Evolutionary conservation across 2,329 filamentous ascomycete species (phyloP).

Genomic region (Monilinia aucupariae): DNA sequence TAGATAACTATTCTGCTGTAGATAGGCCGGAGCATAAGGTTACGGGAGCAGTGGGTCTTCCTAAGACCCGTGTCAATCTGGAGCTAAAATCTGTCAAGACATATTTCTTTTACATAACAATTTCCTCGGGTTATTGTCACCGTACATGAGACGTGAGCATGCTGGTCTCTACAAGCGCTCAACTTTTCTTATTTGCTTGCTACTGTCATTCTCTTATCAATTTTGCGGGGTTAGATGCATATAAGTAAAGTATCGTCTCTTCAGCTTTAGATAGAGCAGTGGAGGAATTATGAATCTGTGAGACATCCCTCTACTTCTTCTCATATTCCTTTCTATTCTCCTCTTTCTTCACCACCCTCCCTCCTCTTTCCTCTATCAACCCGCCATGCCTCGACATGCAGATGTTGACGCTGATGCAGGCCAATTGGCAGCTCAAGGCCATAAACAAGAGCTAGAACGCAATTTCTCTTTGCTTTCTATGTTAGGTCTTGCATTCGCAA

Average conservation of each 20-base stretch:
- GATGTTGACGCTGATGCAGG: constrained; percentile 29
- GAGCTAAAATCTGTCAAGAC: background rate
- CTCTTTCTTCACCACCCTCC: background rate
- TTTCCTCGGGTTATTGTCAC: background rate
- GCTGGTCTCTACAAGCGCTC: background rate
- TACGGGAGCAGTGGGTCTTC: background rate
- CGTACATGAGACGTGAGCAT: background rate
- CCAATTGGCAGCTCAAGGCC: constrained; percentile 49
- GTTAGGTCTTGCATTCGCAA: constrained; percentile 54
- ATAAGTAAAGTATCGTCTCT: constrained; percentile 6
- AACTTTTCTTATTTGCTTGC: constrained; percentile 5
- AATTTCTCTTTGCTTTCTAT: constrained; percentile 52
- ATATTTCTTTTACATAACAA: constrained; percentile 12
- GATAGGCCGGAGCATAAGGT: constrained; percentile 8
- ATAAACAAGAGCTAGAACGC: constrained; percentile 46
- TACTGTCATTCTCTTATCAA: constrained; percentile 16
- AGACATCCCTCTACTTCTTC: background rate
- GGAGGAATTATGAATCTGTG: background rate
- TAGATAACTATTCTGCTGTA: too few relatives aligned
- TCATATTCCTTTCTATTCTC: background rate
- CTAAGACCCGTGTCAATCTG: background rate
- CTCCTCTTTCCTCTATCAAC: background rate
- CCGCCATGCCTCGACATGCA: constrained; percentile 3
- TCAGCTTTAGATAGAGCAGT: background rate
- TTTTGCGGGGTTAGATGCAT: constrained; percentile 10